Conservation (phyloP, 495 filamentous ascomycete species). For the Polyplosphaeria fusca region DNA sequence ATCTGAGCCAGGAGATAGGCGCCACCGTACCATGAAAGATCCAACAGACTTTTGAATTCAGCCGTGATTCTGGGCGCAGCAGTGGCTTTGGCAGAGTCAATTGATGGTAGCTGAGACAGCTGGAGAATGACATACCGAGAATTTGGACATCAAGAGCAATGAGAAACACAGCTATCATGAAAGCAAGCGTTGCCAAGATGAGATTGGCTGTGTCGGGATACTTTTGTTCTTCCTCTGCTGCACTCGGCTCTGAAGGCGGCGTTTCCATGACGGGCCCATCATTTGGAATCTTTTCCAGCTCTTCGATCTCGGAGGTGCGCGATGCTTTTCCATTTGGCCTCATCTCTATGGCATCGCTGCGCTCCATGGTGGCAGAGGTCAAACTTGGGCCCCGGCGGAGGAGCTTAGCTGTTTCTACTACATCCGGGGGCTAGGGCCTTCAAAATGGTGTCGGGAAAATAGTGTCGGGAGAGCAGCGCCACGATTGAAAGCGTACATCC, state of each 20-base stretch:
- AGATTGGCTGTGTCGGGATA: background rate
- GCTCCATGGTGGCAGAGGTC: background rate
- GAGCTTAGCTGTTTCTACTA: background rate
- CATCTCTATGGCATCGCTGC: background rate
- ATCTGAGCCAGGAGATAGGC: constrained; percentile 55
- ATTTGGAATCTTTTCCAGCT: background rate
- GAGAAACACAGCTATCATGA: background rate
- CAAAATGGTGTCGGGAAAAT: background rate
- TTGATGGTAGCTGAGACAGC: background rate
- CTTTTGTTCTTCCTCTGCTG: background rate
- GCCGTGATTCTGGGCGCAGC: background rate
- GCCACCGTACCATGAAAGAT: constrained; percentile 55
- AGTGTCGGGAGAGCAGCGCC: no score
- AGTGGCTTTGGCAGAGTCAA: background rate
- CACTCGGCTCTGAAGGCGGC: background rate
- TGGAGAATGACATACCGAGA: background rate
- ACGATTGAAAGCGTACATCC: background rate
- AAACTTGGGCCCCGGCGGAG: background rate
- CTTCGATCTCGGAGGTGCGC: background rate
- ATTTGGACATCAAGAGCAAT: background rate
- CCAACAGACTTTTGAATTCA: constrained; percentile 28
- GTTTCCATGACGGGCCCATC: background rate
- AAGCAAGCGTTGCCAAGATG: background rate
- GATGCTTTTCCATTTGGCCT: background rate
- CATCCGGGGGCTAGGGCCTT: background rate